A percentile compares a stretch with the other conserved stretches of the same genome.
Conservation (phyloP, 2,329 filamentous ascomycete species). For the Penicillium sp. region DNA sequence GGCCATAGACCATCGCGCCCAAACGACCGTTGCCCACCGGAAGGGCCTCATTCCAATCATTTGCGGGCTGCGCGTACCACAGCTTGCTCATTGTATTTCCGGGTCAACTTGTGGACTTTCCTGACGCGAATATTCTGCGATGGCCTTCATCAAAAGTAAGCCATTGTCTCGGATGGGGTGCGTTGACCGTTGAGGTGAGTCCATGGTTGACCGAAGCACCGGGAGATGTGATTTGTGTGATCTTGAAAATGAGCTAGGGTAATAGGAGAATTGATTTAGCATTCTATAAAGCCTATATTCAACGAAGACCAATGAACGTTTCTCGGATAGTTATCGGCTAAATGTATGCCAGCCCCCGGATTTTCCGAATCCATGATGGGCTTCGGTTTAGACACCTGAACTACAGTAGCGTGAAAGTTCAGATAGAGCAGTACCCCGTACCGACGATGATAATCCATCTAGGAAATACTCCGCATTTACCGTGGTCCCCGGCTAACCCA, state of each 20-base stretch:
- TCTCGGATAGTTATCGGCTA: slow-evolving; percentile 9
- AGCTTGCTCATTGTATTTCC: slow-evolving; percentile 28
- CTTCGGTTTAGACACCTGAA: not conserved
- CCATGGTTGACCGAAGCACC: too few species aligned
- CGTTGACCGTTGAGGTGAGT: not conserved
- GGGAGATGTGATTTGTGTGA: not conserved
- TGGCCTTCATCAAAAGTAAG: not conserved
- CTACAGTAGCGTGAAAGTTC: not conserved
- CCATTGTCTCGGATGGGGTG: not conserved
- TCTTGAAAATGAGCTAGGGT: not conserved
- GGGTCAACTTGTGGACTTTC: not conserved
- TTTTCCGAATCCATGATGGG: not conserved
- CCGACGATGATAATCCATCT: not conserved
- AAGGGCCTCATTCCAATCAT: slow-evolving; percentile 47
- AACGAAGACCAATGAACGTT: not conserved
- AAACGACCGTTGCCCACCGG: slow-evolving; percentile 56
- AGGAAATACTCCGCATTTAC: not conserved
- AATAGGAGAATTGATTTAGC: not conserved
- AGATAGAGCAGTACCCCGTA: not conserved
- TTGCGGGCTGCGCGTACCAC: slow-evolving; percentile 37
- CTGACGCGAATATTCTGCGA: not conserved
- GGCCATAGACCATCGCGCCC: slow-evolving; percentile 53
- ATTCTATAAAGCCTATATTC: not conserved
- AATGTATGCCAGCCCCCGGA: slow-evolving; percentile 5
- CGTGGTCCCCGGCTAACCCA: not conserved